These are phyloP conservation scores for Gonapodya sp. DNA, from an alignment of 192 early-diverging fungal genomes.

Conservation along the genomic window DNA sequence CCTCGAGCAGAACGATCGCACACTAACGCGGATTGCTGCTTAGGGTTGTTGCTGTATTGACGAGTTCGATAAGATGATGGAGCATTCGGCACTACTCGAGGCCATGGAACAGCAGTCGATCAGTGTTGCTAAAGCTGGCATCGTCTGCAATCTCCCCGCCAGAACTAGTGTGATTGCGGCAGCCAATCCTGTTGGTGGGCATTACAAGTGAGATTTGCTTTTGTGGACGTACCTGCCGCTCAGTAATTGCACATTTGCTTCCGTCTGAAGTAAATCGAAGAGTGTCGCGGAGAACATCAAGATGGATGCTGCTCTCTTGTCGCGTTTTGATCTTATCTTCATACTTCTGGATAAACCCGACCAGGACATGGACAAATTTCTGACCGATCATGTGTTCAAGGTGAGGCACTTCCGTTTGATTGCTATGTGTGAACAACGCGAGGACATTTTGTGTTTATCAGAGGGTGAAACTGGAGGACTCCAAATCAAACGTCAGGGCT, in stretches of 20 bases:
- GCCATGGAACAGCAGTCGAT: slow-evolving; percentile 87
- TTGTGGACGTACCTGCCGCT: slow-evolving; percentile 4
- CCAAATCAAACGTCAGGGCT: background rate
- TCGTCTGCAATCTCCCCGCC: slow-evolving; percentile 72
- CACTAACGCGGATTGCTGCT: background rate
- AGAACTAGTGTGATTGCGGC: slow-evolving; percentile 80
- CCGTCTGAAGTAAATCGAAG: slow-evolving; percentile 45
- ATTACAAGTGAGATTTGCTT: slow-evolving; percentile 58
- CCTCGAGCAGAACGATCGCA: background rate
- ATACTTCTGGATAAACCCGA: slow-evolving; percentile 73
- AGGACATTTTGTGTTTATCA: background rate
- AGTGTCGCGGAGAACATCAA: slow-evolving; percentile 73
- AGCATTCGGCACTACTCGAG: slow-evolving; percentile 68
- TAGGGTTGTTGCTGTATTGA: slow-evolving; percentile 72
- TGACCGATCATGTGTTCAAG: slow-evolving; percentile 73
- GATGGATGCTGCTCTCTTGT: slow-evolving; percentile 63
- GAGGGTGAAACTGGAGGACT: background rate
- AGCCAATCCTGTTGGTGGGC: slow-evolving; percentile 76
- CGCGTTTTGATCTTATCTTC: slow-evolving; percentile 75
- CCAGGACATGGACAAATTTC: slow-evolving; percentile 65
- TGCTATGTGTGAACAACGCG: no score
- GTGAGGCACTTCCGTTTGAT: no score
- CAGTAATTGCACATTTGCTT: slow-evolving; percentile 10
- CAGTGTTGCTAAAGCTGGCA: slow-evolving; percentile 77
- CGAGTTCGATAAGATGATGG: slow-evolving; percentile 86